Evolutionary conservation across 2,329 filamentous ascomycete species (phyloP).

Genomic region (Diaporthe nobilis): DNA sequence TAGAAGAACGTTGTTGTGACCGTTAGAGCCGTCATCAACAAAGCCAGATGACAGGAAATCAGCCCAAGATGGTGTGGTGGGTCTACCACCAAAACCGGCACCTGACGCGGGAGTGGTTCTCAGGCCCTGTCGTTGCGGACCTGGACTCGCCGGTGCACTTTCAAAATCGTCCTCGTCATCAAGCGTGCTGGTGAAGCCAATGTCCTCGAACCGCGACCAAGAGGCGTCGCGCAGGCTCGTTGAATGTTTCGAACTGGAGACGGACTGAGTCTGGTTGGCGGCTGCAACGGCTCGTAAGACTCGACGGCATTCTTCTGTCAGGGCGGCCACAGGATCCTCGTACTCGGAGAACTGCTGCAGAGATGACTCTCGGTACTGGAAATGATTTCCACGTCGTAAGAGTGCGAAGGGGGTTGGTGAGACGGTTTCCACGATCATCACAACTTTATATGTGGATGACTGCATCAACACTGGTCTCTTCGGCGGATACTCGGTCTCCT

Average conservation of each 20-base stretch:
- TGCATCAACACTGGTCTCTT: conserved; percentile 82
- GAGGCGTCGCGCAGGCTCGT: conserved; percentile 86
- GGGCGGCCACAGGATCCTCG: conserved; percentile 87
- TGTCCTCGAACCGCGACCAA: conserved; percentile 96
- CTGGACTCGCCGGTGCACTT: conserved; percentile 50
- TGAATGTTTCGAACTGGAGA: conserved; percentile 78
- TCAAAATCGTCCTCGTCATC: conserved; percentile 80
- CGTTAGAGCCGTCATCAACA: conserved; percentile 78
- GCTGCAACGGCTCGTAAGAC: conserved; percentile 91
- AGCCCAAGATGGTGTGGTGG: conserved; percentile 97
- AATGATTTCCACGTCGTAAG: conserved; percentile 90
- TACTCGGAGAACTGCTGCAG: conserved; percentile 89
- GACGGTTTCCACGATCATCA: conserved; percentile 96
- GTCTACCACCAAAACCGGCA: conserved; percentile 76
- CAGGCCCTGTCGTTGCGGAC: conserved; percentile 64
- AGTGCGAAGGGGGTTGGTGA: conserved; percentile 95
- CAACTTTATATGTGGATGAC: conserved; percentile 86
- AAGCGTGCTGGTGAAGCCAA: conserved; percentile 85
- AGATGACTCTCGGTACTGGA: conserved; percentile 94
- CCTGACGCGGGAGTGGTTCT: conserved; percentile 77
- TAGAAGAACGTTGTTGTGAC: conserved; percentile 75
- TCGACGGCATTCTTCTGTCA: conserved; percentile 94
- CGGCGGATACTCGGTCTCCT: conserved; percentile 95
- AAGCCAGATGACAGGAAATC: conserved; percentile 98
- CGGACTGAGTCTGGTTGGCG: conserved; percentile 83